These are phyloP conservation scores for Ceratorhiza oryzae-sativae DNA, from an alignment of 1,284 basidiomycete species.

Conservation along the genomic window DNA sequence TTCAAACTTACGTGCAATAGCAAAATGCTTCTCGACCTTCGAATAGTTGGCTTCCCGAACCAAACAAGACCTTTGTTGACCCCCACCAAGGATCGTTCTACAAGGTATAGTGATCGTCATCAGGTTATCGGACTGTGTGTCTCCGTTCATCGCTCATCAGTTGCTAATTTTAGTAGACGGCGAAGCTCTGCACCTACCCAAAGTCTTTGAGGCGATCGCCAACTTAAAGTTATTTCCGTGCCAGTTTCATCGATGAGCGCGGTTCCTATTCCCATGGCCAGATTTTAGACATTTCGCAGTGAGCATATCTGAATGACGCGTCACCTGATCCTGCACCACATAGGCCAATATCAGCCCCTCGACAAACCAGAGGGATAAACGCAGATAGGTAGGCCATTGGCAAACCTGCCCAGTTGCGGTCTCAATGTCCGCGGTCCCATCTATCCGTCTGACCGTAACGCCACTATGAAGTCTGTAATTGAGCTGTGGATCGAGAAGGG, in stretches of 20 bases:
- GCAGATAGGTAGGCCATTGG: conserved; percentile 14
- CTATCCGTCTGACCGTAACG: conserved; percentile 21
- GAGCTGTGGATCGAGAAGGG: not conserved
- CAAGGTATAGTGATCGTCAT: conserved; percentile 1
- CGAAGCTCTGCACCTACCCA: conserved; percentile 7
- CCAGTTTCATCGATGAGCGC: conserved; percentile 38
- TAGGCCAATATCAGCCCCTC: conserved; percentile 20
- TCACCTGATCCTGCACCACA: conserved; percentile 17
- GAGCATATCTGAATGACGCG: not conserved
- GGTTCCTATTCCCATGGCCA: not conserved
- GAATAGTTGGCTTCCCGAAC: conserved; percentile 4
- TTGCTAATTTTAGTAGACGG: not conserved
- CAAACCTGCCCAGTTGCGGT: conserved; percentile 26
- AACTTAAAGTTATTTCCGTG: conserved; percentile 36
- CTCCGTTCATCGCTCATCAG: conserved; percentile 7
- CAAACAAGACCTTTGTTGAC: not conserved
- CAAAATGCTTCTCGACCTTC: not conserved
- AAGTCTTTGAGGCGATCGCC: conserved; percentile 23
- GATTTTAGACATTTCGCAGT: conserved; percentile 2
- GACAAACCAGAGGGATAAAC: conserved; percentile 15
- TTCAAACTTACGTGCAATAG: conserved; percentile 5
- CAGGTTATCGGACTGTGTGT: conserved; percentile 8
- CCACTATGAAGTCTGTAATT: not conserved
- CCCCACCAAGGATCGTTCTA: not conserved
- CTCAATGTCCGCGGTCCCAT: conserved; percentile 26